Evolutionary conservation across 164 flowering plant genomes (phyloP).

Genomic region (Nymphaea colorata): DNA sequence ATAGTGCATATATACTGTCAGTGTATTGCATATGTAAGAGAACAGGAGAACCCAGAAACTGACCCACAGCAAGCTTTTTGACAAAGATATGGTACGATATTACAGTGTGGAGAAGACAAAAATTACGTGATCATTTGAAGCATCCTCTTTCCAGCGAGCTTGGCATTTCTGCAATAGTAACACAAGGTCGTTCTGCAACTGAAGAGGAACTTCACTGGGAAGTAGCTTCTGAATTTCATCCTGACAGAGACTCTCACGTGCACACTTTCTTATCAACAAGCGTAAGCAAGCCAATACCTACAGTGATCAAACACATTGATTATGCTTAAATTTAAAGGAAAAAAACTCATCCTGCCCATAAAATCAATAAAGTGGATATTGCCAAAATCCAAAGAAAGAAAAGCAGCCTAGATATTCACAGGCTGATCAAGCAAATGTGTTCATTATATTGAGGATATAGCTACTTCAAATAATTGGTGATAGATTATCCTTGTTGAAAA

Average conservation of each 20-base stretch:
- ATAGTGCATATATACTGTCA: not conserved
- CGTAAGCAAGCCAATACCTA: slow-evolving; percentile 58
- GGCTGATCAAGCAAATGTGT: too few relatives aligned
- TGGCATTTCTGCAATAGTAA: slow-evolving; percentile 29
- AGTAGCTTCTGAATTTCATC: slow-evolving; percentile 37
- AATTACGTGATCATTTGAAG: slow-evolving; percentile 29
- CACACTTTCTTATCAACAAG: slow-evolving; percentile 37
- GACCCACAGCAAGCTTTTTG: not conserved
- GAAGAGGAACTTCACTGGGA: slow-evolving; percentile 32
- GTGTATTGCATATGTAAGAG: not conserved
- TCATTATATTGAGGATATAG: too few relatives aligned
- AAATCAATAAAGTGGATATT: too few relatives aligned
- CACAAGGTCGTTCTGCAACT: slow-evolving; percentile 28
- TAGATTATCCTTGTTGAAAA: too few relatives aligned
- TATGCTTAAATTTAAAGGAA: too few relatives aligned
- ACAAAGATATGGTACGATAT: not conserved
- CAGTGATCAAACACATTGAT: too few relatives aligned
- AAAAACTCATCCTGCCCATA: too few relatives aligned
- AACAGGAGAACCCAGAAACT: not conserved
- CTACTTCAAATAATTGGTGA: too few relatives aligned
- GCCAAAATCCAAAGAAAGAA: too few relatives aligned
- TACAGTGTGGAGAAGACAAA: slow-evolving; percentile 1
- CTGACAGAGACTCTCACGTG: slow-evolving; percentile 13
- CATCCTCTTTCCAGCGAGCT: slow-evolving; percentile 37
- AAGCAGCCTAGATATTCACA: too few relatives aligned